Evolutionary conservation across 2,329 filamentous ascomycete genomes (phyloP).

Genomic region (Ceratocystis cacaofunesta): DNA sequence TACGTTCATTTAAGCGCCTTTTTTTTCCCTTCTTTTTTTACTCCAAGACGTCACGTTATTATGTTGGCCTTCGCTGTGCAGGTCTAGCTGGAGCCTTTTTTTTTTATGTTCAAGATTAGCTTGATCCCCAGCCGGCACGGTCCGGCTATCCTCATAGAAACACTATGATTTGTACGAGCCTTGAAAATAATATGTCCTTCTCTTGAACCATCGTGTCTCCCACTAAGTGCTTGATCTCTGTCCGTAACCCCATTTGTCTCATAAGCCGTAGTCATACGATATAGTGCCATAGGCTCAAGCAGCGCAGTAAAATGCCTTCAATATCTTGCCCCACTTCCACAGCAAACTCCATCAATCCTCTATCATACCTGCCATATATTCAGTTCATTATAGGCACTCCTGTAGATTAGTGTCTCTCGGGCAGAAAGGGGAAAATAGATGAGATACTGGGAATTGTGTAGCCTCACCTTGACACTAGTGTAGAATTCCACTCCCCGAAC

Average conservation of each 20-base stretch:
- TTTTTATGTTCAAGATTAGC: neutral
- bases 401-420: neutral
- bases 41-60: neutral
- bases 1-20: constrained; percentile 5
- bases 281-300: neutral
- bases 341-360: no score
- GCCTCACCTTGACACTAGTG: neutral
- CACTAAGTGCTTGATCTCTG: neutral
- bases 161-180: neutral
- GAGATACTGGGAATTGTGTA: neutral
- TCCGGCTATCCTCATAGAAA: neutral
- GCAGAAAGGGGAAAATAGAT: neutral
- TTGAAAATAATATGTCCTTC: neutral
- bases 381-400: neutral
- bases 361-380: no score
- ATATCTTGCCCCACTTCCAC: no score
- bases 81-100: neutral
- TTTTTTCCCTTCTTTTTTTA: neutral
- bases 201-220: neutral
- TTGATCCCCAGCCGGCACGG: neutral
- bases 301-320: no score
- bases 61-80: constrained; percentile 1
- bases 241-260: neutral
- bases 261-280: neutral
- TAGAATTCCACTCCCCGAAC: neutral